Base-by-base conservation (phyloP, 371 early-diverging fungal genomes). In the Sporodiniella umbellata region DNA sequence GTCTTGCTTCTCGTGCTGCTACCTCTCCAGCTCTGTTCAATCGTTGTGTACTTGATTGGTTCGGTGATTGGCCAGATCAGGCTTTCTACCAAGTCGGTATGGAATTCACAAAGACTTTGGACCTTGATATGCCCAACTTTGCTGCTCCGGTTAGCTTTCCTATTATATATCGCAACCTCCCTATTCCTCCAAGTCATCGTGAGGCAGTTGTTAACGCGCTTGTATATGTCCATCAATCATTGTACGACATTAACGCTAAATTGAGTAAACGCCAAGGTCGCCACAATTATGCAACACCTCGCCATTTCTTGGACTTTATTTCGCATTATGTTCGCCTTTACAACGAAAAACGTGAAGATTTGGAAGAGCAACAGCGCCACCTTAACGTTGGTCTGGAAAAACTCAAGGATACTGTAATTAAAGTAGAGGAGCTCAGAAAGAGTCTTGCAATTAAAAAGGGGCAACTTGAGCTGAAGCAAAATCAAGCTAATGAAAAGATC, bases 21-120 rank as follows among this genome's bases (percentile, higher is more conserved):
- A 97, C 98, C 0, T 97, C 97, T 3, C 99, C 99, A 21, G 99
- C 99, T 22, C 78, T 99, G 70, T 99, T 99, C 87, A 99, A 99
- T 71, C 92, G 99, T 64, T 99, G 99, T 79, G 99, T 99, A 30
- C 75, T 99, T 18, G 96, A 99, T 71, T 99, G 98, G 98, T 95
- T 96, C 54, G 99, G 99, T 48, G 99, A 98, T 64, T 98, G 98
- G 98, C 88, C 93, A 7, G 92, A 94, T 60, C 94, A 95, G 66
- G 97, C 97, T 8, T 93, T 98, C 73, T 95, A 86, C 80, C 98
- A 98, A 73, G 98, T 99, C 14, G 98, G 94, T 45, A 86, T 86
- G 53, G 96, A 97, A 71, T 96, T 96, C 61, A 96, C 98, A 7
- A 78, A 83, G 39, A 79, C 85, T 7, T 68, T 97, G 35, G 99